Base-by-base conservation (phyloP, 768 basidiomycete species). In the Russula virescens region DNA sequence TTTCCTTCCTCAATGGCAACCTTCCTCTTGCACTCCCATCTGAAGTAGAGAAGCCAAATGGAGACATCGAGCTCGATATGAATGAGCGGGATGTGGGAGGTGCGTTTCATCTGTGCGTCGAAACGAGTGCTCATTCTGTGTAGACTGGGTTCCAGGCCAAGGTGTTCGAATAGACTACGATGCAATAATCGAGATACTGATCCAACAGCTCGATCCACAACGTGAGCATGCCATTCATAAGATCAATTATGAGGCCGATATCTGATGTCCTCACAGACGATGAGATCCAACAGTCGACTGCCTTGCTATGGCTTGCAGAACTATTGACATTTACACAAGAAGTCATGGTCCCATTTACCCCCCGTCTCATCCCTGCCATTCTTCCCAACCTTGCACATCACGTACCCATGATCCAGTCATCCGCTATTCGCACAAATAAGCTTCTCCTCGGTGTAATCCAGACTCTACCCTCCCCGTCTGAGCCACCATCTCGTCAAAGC, bases 311-410 rank as follows among this genome's bases (percentile, higher is more conserved):
- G 97, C 78, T 99, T 25, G 84, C 91, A 7, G 92, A 94, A 66
- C 94, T 98, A 75, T 77, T 98, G 35, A 80, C 78, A 52, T 93
- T 98, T 68, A 88, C 87, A 1, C 86, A 89, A 58, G 91, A 94
- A 71, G 92, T 95, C 58, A 91, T 98, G 81, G 84, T 98, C 28
- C 90, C 91, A 2, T 97, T 97, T 71, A 93, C 94, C 0, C 94
- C 97, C 1, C 86, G 92, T 45, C 85, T 99, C 49, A 88, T 99
- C 48, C 88, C 91, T 10, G 91, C 92, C 10, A 90, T 99, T 61
- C 81, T 99, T 18, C 94, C 94, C 9, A 97, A 96, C 69, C 86
- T 99, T 52, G 94, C 96, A 0, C 93, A 96, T 66, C 91, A 94
- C 69, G 89, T 88, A 53, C 78, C 84, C 0, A 88, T 88, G 80